These are phyloP conservation scores for Litsea cubeba DNA, from an alignment of 164 flowering plant species.

Conservation along the genomic window DNA sequence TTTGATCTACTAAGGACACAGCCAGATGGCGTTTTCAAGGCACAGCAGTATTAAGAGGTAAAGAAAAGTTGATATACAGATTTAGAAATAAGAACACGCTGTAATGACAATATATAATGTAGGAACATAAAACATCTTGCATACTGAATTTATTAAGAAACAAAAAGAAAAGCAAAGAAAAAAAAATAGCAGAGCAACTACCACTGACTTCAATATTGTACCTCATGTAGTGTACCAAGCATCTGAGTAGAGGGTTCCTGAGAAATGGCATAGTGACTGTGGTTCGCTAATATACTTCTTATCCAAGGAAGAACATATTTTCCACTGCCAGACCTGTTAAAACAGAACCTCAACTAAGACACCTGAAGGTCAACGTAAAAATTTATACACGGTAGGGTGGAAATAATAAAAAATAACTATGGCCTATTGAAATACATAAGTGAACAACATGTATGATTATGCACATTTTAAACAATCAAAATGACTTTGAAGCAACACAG, in stretches of 20 bases:
- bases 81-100: background rate
- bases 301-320: slow-evolving; percentile 77
- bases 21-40: no score
- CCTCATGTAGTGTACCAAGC: slow-evolving; percentile 61
- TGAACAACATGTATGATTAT: background rate
- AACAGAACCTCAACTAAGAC: slow-evolving; percentile 1
- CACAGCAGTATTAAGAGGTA: no score
- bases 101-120: background rate
- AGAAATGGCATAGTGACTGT: slow-evolving; percentile 39
- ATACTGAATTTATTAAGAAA: no score
- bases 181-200: background rate
- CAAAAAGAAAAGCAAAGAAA: background rate
- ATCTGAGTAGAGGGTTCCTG: slow-evolving; percentile 39
- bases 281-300: slow-evolving; percentile 49
- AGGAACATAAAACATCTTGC: no score
- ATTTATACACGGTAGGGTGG: no score
- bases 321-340: slow-evolving; percentile 51
- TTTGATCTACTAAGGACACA: no score
- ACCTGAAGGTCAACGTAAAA: background rate
- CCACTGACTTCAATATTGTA: slow-evolving; percentile 14
- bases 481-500: background rate
- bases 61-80: background rate
- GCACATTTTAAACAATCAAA: background rate
- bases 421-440: no score
- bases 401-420: no score